Base-by-base conservation (phyloP, 169 alveolate genomes). In the Eimeria necatrix region DNA sequence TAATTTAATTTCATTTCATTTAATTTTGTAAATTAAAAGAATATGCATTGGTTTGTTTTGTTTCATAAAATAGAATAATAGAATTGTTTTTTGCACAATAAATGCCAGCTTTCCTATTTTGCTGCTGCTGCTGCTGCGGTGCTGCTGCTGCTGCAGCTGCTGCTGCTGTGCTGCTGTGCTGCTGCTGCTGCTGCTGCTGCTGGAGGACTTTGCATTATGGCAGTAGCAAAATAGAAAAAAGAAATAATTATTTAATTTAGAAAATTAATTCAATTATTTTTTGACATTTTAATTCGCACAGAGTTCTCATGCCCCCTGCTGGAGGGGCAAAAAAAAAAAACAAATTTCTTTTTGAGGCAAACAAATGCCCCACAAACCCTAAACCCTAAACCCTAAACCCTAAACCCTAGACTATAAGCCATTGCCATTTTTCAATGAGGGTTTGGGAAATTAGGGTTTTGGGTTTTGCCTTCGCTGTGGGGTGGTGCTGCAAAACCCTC, bases 341-440 rank as follows among this genome's bases (percentile, higher is more conserved):
- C 12, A 16, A 16, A 26, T 61, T 61, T 6, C 22, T 61, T n/a
- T 61, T 61, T 61, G 18, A 32, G 41, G 2, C 41, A 32, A 32
- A 32, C 41, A 32, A 32, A 32, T 2, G 41, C 41, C 41, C n/a
- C 14, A 20, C 9, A 16, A 26, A 20, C 41, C 22, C 24, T 61
- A 61, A 61, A 61, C 74, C 74, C 74, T 61, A 61, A 61, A 14
- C 24, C 74, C 73, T 61, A 61, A 61, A 61, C 73, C 73, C 74
- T 61, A 61, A 61, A 61, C 74, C 74, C 74, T 61, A 61, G n/a
- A 61, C 41, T 32, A 32, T 32, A 32, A 2, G 41, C 41, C 41
- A 32, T 32, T 32, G 2, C 41, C 41, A 32, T 32, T 32, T 0
- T 32, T 32, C 0, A 32, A 32, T 32, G 41, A 32, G 41, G 41